Conservation (phyloP, 2,329 filamentous ascomycete species). For the Diaporthe capsici region DNA sequence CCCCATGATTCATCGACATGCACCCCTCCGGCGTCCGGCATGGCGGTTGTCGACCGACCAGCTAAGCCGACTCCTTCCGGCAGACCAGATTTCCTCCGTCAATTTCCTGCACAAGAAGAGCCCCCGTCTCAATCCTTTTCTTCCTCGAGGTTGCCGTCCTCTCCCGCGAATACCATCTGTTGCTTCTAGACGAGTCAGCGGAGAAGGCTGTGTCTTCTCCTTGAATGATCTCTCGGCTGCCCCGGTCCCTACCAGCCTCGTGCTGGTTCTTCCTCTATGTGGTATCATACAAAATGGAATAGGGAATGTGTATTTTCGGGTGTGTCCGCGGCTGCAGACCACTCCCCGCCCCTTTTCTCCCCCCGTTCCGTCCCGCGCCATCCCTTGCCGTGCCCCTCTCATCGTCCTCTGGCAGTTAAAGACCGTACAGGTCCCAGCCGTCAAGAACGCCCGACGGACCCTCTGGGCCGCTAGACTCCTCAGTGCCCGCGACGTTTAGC, state of each 20-base stretch:
- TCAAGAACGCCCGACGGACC: slow-evolving; percentile 47
- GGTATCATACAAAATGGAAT: slow-evolving; percentile 43
- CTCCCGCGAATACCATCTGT: slow-evolving; percentile 33
- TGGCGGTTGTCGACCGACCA: not conserved
- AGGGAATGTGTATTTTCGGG: slow-evolving; percentile 38
- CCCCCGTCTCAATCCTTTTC: not conserved
- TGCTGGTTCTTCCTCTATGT: slow-evolving; percentile 38
- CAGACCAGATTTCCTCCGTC: slow-evolving; percentile 1
- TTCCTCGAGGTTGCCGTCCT: slow-evolving; percentile 1
- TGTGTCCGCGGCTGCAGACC: slow-evolving; percentile 26
- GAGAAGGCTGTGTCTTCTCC: slow-evolving; percentile 30
- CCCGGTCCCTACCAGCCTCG: slow-evolving; percentile 27
- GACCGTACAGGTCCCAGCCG: slow-evolving; percentile 53
- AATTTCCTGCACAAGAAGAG: not conserved
- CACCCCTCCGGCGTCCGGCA: not conserved
- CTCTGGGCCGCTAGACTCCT: slow-evolving; percentile 39
- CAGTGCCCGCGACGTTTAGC: slow-evolving; percentile 49
- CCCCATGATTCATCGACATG: not conserved
- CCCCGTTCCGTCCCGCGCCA: not conserved
- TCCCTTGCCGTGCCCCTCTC: not conserved
- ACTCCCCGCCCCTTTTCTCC: slow-evolving; percentile 14
- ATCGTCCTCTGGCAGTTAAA: slow-evolving; percentile 47
- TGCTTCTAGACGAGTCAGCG: slow-evolving; percentile 29
- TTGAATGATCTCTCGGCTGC: slow-evolving; percentile 11
- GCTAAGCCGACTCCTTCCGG: not conserved